Evolutionary conservation across 352 stramenopile species (phyloP).

Genomic region (Pythium guiyangense): DNA sequence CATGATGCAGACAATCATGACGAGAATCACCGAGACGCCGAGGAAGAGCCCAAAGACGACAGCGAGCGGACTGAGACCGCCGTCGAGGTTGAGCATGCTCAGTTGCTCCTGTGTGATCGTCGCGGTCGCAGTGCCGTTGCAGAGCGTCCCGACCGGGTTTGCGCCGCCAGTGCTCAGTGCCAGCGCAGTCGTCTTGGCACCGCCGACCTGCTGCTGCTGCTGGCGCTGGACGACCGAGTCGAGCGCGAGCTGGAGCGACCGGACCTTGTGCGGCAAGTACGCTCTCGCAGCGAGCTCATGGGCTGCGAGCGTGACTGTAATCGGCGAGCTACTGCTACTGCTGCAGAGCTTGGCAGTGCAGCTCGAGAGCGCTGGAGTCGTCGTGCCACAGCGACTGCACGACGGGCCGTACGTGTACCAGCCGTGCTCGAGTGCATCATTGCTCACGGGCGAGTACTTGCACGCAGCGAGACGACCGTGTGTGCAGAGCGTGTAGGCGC

Average conservation of each 20-base stretch:
- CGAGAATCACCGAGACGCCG: constrained; percentile 12
- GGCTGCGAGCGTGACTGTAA: neutral
- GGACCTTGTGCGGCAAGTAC: constrained; percentile 10
- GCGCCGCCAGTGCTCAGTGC: constrained; percentile 2
- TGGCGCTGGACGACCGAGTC: constrained; percentile 6
- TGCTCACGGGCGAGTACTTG: constrained; percentile 12
- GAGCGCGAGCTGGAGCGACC: constrained; percentile 12
- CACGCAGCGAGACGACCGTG: constrained; percentile 9
- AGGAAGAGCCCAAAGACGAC: constrained; percentile 15
- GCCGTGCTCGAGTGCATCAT: neutral
- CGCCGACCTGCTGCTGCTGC: neutral
- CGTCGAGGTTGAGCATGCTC: constrained; percentile 12
- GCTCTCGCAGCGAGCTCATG: constrained; percentile 1
- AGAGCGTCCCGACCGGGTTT: constrained; percentile 2
- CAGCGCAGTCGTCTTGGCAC: neutral
- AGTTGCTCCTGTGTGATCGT: constrained; percentile 14
- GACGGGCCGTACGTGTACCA: constrained; percentile 9
- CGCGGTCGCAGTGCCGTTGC: constrained; percentile 7
- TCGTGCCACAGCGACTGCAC: constrained; percentile 4
- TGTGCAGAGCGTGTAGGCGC: constrained; percentile 9
- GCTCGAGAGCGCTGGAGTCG: neutral
- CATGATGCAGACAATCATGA: constrained; percentile 21
- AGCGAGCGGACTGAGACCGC: constrained; percentile 10
- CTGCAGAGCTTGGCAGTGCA: constrained; percentile 5
- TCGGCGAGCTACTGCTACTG: neutral